Base-by-base conservation (phyloP, 352 stramenopile species). In the Phytopythium aichiense region DNA sequence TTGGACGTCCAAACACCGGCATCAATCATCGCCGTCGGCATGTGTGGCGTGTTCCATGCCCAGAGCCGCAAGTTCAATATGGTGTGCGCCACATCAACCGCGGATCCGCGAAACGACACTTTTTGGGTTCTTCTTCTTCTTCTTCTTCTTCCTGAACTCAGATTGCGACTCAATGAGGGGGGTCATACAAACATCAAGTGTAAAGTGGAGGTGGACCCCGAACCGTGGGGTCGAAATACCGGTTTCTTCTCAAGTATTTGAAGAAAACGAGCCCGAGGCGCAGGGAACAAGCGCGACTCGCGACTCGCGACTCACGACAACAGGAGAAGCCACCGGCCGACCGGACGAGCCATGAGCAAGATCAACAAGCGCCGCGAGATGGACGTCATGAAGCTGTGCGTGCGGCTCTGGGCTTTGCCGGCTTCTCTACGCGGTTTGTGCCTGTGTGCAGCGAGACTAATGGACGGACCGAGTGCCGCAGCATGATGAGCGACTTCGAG, bases 401-500 rank as follows among this genome's bases (percentile, higher is more conserved):
- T 76, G 53, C 51, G 25, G 23, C 23, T 6, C 20, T 51, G 45
- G 6, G n/a, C 4, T 0, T 31, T 4, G 35, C 35, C 11, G 35
- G 1, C 35, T 0, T 11, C 20, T 55, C 25, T 9, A 8, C 42
- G 42, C 11, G 40, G 4, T 45, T 7, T 51, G 20, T 25, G 37
- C 25, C 33, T 51, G 31, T 20, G 15, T 16, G 9, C 16, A 18
- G 30, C 7, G 35, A 1, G 33, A 30, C 9, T 18, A 30, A 28
- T 5, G 4, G 2, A 2, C 53, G 2, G 22, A 22, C 20, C 25
- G 33, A 38, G 35, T 15, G 25, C 42, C 25, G 30, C 63, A 94
- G 85, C 38, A 96, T 96, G 88, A 96, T 96, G 88, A 94, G 84
- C 71, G 83, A 95, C 78, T 96, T 93, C 55, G 83, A 93, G 37